Evolutionary conservation across 139 green algal species (phyloP).

Genomic region (Closterium sp.): DNA sequence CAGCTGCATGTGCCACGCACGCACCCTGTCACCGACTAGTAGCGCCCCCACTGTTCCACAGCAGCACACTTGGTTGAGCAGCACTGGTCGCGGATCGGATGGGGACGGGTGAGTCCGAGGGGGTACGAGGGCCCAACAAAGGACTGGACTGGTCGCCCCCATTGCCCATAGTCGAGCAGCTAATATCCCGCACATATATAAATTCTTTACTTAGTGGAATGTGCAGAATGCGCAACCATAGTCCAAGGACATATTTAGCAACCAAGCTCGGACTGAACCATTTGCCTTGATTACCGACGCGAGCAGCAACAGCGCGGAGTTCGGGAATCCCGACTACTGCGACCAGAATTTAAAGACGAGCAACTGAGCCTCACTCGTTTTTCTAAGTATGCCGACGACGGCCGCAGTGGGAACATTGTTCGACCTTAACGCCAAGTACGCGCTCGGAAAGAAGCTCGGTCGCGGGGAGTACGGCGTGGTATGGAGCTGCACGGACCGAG

Average conservation of each 20-base stretch:
- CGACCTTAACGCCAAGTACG: neutral
- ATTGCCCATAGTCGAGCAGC: neutral
- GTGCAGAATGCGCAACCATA: neutral
- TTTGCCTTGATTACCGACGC: no score
- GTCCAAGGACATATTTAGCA: no score
- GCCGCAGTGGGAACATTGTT: neutral
- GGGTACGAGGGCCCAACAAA: neutral
- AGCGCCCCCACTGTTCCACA: neutral
- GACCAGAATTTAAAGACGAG: neutral
- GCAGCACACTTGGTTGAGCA: neutral
- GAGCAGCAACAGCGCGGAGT: neutral
- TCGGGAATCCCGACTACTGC: neutral
- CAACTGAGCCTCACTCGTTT: no score
- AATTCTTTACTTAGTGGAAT: no score
- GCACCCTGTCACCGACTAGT: neutral
- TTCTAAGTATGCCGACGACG: neutral
- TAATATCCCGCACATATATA: neutral
- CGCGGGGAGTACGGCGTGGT: conserved; percentile 42
- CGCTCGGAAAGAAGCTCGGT: neutral
- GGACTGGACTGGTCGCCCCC: neutral
- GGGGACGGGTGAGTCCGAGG: neutral
- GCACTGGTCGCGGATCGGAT: neutral
- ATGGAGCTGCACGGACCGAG: conserved; percentile 49
- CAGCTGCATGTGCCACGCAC: neutral
- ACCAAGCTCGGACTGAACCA: no score